Evolutionary conservation across 495 filamentous ascomycete species (phyloP).

Genomic region (Hyaloscypha hepaticicola): DNA sequence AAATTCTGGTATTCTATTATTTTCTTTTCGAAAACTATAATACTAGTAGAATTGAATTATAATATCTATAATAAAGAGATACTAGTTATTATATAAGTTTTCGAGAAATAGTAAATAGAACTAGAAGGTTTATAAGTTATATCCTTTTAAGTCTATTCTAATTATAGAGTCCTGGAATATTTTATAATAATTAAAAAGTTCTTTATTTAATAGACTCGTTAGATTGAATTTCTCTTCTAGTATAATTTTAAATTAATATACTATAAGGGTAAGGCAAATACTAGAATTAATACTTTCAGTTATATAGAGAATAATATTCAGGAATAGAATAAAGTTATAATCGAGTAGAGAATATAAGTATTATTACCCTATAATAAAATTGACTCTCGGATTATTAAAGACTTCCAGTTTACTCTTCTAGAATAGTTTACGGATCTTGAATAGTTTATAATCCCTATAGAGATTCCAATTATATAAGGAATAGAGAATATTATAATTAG

Average conservation of each 20-base stretch:
- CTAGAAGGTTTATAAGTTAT: background rate
- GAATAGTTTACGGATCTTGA: too few species aligned
- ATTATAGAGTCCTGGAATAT: slow-evolving; percentile 14
- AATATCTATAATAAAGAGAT: slow-evolving; percentile 9
- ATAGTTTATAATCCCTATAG: too few species aligned
- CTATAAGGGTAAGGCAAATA: too few species aligned
- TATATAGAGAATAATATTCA: too few species aligned
- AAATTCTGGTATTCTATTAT: slow-evolving; percentile 1
- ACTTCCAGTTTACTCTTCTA: too few species aligned
- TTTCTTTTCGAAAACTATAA: slow-evolving; percentile 11
- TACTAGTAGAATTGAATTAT: background rate
- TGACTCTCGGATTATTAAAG: too few species aligned
- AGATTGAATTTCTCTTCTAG: slow-evolving; percentile 2
- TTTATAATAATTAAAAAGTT: slow-evolving; percentile 19
- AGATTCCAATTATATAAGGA: too few species aligned
- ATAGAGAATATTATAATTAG: too few species aligned
- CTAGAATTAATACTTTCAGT: too few species aligned
- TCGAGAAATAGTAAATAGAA: background rate
- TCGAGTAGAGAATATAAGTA: too few species aligned
- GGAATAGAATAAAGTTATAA: too few species aligned
- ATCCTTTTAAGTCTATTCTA: slow-evolving; percentile 3
- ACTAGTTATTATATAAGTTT: slow-evolving; percentile 6
- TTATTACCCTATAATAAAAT: too few species aligned
- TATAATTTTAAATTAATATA: slow-evolving; percentile 22
- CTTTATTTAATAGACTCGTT: background rate